These are phyloP conservation scores for Colletotrichum gloeosporioides DNA, from an alignment of 2,329 filamentous ascomycete species.

Conservation along the genomic window DNA sequence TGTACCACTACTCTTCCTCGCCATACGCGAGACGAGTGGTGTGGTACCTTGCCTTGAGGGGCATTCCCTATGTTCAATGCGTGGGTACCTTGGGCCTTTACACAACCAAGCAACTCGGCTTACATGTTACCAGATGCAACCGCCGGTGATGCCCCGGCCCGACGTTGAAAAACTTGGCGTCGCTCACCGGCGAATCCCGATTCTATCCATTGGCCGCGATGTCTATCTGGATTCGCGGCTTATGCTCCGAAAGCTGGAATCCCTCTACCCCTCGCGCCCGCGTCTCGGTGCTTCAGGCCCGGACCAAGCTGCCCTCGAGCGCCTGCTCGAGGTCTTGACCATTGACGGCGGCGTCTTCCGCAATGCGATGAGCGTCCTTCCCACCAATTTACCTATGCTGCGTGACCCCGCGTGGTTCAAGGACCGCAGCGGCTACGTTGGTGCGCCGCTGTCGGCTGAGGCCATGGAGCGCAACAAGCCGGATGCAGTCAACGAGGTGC, in stretches of 20 bases:
- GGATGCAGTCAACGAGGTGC: conserved; percentile 62
- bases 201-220: conserved; percentile 69
- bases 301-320: conserved; percentile 52
- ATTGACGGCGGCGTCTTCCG: conserved; percentile 64
- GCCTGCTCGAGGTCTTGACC: conserved; percentile 60
- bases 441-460: conserved; percentile 28
- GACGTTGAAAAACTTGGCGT: conserved; percentile 67
- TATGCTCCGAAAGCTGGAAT: conserved; percentile 69
- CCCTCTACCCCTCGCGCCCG: conserved; percentile 51
- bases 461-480: conserved; percentile 40
- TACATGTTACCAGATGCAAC: conserved; percentile 60
- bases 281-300: conserved; percentile 38
- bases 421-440: conserved; percentile 55
- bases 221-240: conserved; percentile 74
- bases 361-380: conserved; percentile 60
- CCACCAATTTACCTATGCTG: conserved; percentile 56
- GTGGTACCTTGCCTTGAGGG: conserved; percentile 72
- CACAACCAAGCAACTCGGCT: background rate
- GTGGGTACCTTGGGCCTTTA: conserved; percentile 45
- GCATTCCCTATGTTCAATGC: conserved; percentile 71
- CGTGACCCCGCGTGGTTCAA: conserved; percentile 63
- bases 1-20: conserved; percentile 72
- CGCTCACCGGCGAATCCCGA: conserved; percentile 71
- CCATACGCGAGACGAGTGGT: conserved; percentile 67
- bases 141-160: conserved; percentile 68